phyloP scores from a whole-genome alignment of 1,284 basidiomycete genomes.

The Ustilago crameri region DNA sequence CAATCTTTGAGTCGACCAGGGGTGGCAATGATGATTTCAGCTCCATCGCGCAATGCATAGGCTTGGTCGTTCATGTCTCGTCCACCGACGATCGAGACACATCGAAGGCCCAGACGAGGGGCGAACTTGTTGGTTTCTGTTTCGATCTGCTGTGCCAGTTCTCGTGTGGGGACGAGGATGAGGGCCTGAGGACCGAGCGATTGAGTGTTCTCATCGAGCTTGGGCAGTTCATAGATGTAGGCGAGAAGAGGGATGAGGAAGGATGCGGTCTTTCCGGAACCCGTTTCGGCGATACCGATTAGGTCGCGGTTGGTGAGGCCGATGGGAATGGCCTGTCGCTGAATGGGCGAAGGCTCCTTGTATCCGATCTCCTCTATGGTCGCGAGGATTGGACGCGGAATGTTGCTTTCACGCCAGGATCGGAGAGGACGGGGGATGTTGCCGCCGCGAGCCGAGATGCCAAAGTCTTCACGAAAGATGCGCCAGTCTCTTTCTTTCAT shows the following conservation, averaged over 20 bases:
- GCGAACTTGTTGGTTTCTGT: slow-evolving; percentile 91
- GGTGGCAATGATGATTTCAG: slow-evolving; percentile 97
- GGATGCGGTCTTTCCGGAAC: slow-evolving; percentile 97
- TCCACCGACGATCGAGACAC: slow-evolving; percentile 97
- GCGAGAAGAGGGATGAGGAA: slow-evolving; percentile 98
- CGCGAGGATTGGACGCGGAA: slow-evolving; percentile 81
- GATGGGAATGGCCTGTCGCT: slow-evolving; percentile 97
- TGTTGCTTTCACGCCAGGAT: slow-evolving; percentile 87
- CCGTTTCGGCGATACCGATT: slow-evolving; percentile 96
- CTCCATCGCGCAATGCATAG: slow-evolving; percentile 92
- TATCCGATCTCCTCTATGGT: slow-evolving; percentile 92
- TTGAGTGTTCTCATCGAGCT: slow-evolving; percentile 87
- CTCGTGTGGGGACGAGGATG: slow-evolving; percentile 94
- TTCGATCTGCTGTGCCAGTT: slow-evolving; percentile 97
- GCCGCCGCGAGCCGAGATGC: slow-evolving; percentile 87
- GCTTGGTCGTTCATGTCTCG: slow-evolving; percentile 93
- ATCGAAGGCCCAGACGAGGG: slow-evolving; percentile 83
- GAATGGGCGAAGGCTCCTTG: slow-evolving; percentile 95
- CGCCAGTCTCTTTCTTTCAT: slow-evolving; percentile 99
- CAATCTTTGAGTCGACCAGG: slow-evolving; percentile 98
- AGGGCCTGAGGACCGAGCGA: slow-evolving; percentile 93
- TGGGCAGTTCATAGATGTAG: slow-evolving; percentile 87
- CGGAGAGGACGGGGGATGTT: slow-evolving; percentile 91
- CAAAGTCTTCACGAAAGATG: slow-evolving; percentile 98
- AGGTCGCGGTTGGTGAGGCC: slow-evolving; percentile 94